Percentiles rank a stretch among this genome's conserved stretches.
Evolutionary conservation across 2,329 filamentous ascomycete genomes (phyloP).

Genomic region (Trichoderma lentiforme): DNA sequence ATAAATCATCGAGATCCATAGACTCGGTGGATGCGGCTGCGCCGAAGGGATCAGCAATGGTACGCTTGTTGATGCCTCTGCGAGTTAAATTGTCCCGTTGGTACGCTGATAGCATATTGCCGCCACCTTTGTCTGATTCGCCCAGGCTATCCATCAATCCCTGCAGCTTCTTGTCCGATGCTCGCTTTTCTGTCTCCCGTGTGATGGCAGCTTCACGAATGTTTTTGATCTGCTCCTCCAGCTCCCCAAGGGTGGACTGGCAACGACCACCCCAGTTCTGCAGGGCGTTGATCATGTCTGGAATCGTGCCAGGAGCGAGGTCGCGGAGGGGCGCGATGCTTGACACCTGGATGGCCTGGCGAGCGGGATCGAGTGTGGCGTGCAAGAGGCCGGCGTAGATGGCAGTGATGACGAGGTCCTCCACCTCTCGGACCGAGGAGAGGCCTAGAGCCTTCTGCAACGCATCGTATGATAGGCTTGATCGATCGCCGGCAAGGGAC

Average conservation of each 20-base stretch:
- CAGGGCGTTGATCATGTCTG: conserved; percentile 64
- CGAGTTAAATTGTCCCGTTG: conserved; percentile 27
- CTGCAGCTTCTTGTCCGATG: conserved; percentile 47
- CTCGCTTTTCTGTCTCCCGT: conserved; percentile 49
- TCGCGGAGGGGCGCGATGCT: conserved; percentile 85
- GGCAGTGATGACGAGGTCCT: conserved; percentile 80
- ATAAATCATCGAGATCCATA: conserved; percentile 56
- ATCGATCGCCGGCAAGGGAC: conserved; percentile 66
- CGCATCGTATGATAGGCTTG: conserved; percentile 68
- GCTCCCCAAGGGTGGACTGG: conserved; percentile 64
- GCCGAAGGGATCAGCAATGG: conserved; percentile 41
- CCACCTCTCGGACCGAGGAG: conserved; percentile 64
- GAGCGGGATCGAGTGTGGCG: conserved; percentile 77
- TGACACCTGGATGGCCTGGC: conserved; percentile 70
- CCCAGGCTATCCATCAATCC: conserved; percentile 47
- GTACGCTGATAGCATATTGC: conserved; percentile 19
- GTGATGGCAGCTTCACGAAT: conserved; percentile 59
- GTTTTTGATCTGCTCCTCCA: conserved; percentile 70
- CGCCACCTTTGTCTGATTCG: conserved; percentile 37
- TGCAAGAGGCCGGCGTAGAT: conserved; percentile 82
- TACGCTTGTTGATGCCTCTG: conserved; percentile 31
- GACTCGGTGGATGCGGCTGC: conserved; percentile 43
- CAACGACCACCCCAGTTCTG: conserved; percentile 77
- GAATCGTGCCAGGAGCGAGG: conserved; percentile 69
- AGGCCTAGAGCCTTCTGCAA: conserved; percentile 68